A percentile compares a stretch with the other conserved stretches of the same genome.
These are phyloP conservation scores for Cercospora sojina DNA, from an alignment of 2,329 filamentous ascomycete genomes.

Conservation along the genomic window DNA sequence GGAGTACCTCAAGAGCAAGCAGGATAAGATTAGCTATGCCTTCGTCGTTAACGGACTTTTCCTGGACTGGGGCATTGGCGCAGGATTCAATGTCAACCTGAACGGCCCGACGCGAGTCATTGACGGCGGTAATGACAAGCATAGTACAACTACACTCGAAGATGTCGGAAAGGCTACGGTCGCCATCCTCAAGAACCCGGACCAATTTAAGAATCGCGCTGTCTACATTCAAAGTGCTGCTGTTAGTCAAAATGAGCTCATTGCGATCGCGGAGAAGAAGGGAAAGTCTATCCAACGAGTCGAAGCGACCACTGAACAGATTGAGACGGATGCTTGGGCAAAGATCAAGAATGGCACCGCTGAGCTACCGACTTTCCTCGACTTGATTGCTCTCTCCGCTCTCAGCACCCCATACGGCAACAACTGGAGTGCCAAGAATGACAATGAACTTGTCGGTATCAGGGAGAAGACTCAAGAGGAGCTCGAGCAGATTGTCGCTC, in stretches of 20 bases:
- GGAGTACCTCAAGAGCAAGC: constrained; percentile 38
- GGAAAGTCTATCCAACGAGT: constrained; percentile 31
- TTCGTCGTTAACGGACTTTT: constrained; percentile 39
- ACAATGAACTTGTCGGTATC: constrained; percentile 42
- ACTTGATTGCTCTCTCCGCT: constrained; percentile 34
- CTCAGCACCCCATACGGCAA: constrained; percentile 36
- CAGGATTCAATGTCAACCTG: constrained; percentile 34
- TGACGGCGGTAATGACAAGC: constrained; percentile 39
- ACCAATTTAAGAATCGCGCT: constrained; percentile 39
- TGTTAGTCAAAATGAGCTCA: constrained; percentile 41
- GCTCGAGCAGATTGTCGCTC: constrained; percentile 33
- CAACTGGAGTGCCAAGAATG: constrained; percentile 36
- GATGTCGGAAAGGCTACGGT: constrained; percentile 39
- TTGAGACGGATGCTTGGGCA: constrained; percentile 34
- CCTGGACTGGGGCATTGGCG: constrained; percentile 40
- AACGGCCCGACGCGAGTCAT: constrained; percentile 36
- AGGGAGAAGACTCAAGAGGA: constrained; percentile 34
- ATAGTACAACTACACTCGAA: constrained; percentile 35
- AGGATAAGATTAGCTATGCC: constrained; percentile 38
- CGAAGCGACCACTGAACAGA: constrained; percentile 31
- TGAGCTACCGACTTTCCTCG: constrained; percentile 26
- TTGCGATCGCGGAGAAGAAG: constrained; percentile 39
- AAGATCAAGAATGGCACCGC: constrained; percentile 31
- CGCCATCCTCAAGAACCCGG: constrained; percentile 37
- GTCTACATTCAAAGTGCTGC: constrained; percentile 41